phyloP scores from a whole-genome alignment of 345 rosid genomes.

The Populus ilicifolia region DNA sequence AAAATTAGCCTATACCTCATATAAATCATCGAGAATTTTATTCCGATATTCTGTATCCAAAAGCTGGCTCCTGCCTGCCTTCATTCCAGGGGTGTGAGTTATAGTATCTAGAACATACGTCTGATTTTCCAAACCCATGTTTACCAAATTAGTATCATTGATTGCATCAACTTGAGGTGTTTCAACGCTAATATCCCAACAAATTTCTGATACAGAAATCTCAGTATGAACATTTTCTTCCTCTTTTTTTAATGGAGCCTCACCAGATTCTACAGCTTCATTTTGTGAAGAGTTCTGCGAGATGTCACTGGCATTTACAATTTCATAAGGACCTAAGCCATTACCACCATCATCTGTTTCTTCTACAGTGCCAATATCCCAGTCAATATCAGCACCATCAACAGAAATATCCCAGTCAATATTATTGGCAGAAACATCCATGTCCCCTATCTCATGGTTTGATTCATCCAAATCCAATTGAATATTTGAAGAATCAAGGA shows the following conservation, averaged over 20 bases:
- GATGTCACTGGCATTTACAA: conserved; percentile 75
- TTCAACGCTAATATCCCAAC: conserved; percentile 91
- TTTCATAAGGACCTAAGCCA: conserved; percentile 89
- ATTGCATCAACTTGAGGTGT: conserved; percentile 73
- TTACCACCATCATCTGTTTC: conserved; percentile 69
- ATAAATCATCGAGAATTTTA: conserved; percentile 84
- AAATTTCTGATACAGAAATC: conserved; percentile 55
- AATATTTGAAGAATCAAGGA: conserved; percentile 39
- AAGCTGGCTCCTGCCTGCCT: conserved; percentile 70
- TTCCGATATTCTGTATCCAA: conserved; percentile 86
- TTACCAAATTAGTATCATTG: conserved; percentile 40
- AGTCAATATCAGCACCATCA: conserved; percentile 73
- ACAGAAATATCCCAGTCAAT: conserved; percentile 94
- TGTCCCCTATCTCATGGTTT: conserved; percentile 33
- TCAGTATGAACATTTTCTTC: conserved; percentile 38
- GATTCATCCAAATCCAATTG: conserved; percentile 39
- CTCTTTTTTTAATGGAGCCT: conserved; percentile 26
- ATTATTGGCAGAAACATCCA: conserved; percentile 45
- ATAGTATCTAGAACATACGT: conserved; percentile 31
- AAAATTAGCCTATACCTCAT: conserved; percentile 56
- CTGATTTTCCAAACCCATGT: conserved; percentile 36
- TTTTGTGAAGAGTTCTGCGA: conserved; percentile 36
- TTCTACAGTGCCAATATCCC: conserved; percentile 87
- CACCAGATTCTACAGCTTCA: conserved; percentile 38
- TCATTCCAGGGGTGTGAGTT: conserved; percentile 36